Conservation (phyloP, 139 green algal species). For the Parachlorella kessleri region DNA sequence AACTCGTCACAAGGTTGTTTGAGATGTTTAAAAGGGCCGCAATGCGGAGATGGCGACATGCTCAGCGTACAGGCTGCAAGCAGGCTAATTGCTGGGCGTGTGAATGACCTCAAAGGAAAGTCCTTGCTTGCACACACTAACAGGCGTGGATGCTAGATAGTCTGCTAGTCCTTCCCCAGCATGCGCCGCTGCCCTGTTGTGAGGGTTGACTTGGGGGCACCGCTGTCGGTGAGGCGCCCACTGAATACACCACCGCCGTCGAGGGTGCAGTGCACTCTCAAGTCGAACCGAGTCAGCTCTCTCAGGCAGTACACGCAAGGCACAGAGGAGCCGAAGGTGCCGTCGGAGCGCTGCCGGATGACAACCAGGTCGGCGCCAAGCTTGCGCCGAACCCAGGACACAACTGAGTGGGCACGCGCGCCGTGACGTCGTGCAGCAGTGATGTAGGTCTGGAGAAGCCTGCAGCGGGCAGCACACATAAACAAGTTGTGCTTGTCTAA, state of each 20-base stretch:
- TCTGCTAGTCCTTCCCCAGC: conserved; percentile 21
- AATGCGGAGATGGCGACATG: too few relatives aligned
- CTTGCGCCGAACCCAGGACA: conserved; percentile 72
- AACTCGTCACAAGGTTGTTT: too few relatives aligned
- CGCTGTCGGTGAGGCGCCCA: conserved; percentile 45
- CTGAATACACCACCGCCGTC: conserved; percentile 39
- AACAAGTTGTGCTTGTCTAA: too few relatives aligned
- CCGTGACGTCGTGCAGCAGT: conserved; percentile 50
- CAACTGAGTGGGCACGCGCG: conserved; percentile 45
- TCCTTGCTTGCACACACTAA: too few relatives aligned
- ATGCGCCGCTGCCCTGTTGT: conserved; percentile 53
- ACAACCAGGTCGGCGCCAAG: conserved; percentile 52
- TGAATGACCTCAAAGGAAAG: too few relatives aligned
- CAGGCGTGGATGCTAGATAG: too few relatives aligned
- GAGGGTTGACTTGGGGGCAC: conserved; percentile 41
- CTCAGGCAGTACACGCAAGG: conserved; percentile 66
- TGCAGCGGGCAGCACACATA: conserved; percentile 10
- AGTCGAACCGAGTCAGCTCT: conserved; percentile 54
- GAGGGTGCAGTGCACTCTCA: conserved; percentile 53
- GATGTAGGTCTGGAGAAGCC: conserved; percentile 54
- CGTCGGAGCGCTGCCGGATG: conserved; percentile 58
- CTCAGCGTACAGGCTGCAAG: too few relatives aligned
- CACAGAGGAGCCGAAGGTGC: conserved; percentile 55
- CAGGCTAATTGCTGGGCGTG: too few relatives aligned
- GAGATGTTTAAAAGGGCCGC: too few relatives aligned